Evolutionary conservation across 2,329 filamentous ascomycete genomes (phyloP), one percentile per base, ranked within the genome.

Genomic region (Septoria linicola): DNA sequence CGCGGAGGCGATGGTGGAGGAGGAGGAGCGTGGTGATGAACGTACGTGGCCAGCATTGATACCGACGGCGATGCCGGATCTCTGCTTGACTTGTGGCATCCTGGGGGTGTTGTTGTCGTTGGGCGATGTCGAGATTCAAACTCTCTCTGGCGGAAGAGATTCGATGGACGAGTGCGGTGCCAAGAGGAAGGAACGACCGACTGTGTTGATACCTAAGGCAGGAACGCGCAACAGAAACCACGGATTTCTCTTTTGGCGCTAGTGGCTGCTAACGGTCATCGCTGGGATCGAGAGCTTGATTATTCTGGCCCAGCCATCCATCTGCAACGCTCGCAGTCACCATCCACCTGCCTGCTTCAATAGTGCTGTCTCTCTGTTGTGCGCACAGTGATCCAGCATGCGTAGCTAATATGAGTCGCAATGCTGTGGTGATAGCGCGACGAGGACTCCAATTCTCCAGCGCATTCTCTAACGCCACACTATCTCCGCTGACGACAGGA

Each of bases 11-110:
- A 8, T 10, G 39, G 16, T 30, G 40, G 43, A 13, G 23, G 36
- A 20, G 43, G 16, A 21, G 36, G 36, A 13, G 27, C 25, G 35
- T 39, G 41, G 36, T 50, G 45, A 16, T 40, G 45, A 63, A 84
- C 82, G 70, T 83, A 85, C 82, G 72, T 84, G 81, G 71, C 82
- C 82, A 68, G 76, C 76, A 75, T 85, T 85, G 68, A 83, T 71
- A 70, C 82, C 82, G 68, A 79, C 71, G 72, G 77, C 74, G 70
- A 85, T 73, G 64, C 72, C 76, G 65, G 72, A 74, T 68, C 71
- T 74, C 69, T 77, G 74, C 72, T 76, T 76, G 67, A 77, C 74
- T 72, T 78, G 74, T 61, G 74, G 74, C 75, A 78, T 78, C 62
- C 60, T 75, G 65, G 53, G 55, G 52, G 59, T 62, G 53, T n/a